Conservation (phyloP, 2,329 filamentous ascomycete species). For the Xylaria sp. region DNA sequence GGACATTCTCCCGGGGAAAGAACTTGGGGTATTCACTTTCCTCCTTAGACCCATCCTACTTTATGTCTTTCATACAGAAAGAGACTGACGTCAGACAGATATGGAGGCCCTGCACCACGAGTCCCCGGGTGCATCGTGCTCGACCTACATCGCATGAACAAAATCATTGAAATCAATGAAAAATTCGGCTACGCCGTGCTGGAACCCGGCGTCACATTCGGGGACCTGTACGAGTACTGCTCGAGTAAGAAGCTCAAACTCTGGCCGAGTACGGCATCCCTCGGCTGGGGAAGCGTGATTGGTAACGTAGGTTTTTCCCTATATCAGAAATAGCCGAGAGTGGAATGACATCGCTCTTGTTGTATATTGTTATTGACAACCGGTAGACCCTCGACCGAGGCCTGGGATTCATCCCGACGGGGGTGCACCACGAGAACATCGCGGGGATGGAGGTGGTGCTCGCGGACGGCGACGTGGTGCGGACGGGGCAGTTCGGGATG, state of each 20-base stretch:
- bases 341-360: no score
- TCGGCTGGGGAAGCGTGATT: conserved; percentile 53
- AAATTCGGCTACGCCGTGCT: conserved; percentile 49
- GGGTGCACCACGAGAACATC: conserved; percentile 48
- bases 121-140: conserved; percentile 49
- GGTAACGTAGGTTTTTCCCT: conserved; percentile 45
- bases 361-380: no score
- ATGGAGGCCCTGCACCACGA: conserved; percentile 52
- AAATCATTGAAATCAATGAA: conserved; percentile 47
- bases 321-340: conserved; percentile 9
- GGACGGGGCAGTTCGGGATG: conserved; percentile 48
- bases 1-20: conserved; percentile 36
- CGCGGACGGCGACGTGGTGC: conserved; percentile 46
- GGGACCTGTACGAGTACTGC: conserved; percentile 47
- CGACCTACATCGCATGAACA: conserved; percentile 49
- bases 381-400: conserved; percentile 47
- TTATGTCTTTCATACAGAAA: neutral
- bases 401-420: conserved; percentile 40
- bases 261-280: conserved; percentile 51
- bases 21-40: conserved; percentile 49
- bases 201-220: conserved; percentile 51
- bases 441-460: conserved; percentile 50
- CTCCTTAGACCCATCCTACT: neutral
- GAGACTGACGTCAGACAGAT: conserved; percentile 35
- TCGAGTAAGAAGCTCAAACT: conserved; percentile 44